Base-by-base conservation (phyloP, 2,329 filamentous ascomycete genomes). In the Tolypocladium inflatum region DNA sequence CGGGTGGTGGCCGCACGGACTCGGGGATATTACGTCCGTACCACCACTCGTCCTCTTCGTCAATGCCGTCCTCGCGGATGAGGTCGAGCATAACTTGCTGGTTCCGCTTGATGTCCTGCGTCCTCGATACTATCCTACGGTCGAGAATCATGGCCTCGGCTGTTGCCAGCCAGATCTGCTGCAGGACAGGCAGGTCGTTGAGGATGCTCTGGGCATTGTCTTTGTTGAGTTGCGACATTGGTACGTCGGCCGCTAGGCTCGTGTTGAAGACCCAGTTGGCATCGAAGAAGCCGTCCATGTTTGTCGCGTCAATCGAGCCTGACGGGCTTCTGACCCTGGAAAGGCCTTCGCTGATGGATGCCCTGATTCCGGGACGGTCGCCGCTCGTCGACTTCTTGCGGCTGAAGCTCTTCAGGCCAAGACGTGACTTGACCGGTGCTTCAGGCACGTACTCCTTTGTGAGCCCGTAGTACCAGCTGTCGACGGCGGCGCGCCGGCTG, bases 101-200 rank as follows among this genome's bases (percentile, higher is more conserved):
- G 58, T 86, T 86, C 45, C 84, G 78, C 66, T 84, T 84, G 63
- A 87, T 87, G 60, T 86, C 81, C 59, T 80, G 74, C 0, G 82
- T 73, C 26, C 80, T 74, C 59, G 79, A 74, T 7, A 87, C 84
- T 56, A 87, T 81, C 38, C 76, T 77, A 39, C 83, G 75, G 55
- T 85, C 77, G 6, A 87, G 70, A 38, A 87, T 84, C 42, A 85
- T 66, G 4, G 83, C 80, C 65, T 87, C 84, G 21, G 84, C 84
- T 0, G 84, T 86, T 26, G 78, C 74, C n/a, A 80, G 69, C 84
- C 84, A 87, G 42, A 87, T 80, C 55, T 84, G 77, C 59, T 84
- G 81, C 35, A 87, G 66, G 7, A 76, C 72, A 0, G 83, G 84
- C 15, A 86, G 72, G 61, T 87, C 83, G 1, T 75, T 67, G 2